Base-by-base conservation (phyloP, 139 green algal species). In the Asterochloris erici region DNA sequence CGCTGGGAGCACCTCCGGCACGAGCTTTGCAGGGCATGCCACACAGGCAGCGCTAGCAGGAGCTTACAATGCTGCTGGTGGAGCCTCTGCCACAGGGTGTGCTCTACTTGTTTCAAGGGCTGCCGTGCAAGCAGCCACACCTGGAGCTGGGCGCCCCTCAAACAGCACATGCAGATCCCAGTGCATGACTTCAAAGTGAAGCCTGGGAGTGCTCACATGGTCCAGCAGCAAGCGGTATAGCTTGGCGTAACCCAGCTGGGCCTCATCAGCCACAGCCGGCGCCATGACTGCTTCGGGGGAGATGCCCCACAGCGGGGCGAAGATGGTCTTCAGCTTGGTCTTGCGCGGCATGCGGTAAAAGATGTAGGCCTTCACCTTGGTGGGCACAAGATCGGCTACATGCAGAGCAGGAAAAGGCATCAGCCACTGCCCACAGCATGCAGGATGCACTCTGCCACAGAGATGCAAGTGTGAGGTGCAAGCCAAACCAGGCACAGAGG, bases 181-280 rank as follows among this genome's bases (percentile, higher is more conserved):
- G 38, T 54, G 38, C 38, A 10, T 54, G 38, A 54, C 38, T 54
- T 54, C 38, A 54, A 2, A 54, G 38, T 6, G 38, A 0, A 71
- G 21, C 19, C 66, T 26, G 21, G 19, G 66, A 38, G 11, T 26
- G 79, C 79, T 66, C 47, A 83, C 79, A 38, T 78, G 62, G 24
- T 83, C 79, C 47, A 83, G 69, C 12, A 83, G 78, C 29, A 88
- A 73, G 9, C 76, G 76, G 66, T 91, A 91, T 0, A 91, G 80
- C 77, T 85, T 85, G 81, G 87, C 29, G 77, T 91, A 91, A 14
- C 87, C 87, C 81, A 91, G 81, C 23, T 91, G 70, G 21, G 69
- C 23, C 9, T 86, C 81, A 63, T 91, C 86, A 10, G 87, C 87
- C 11, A 91, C 81, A 1, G 87, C 85, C 17, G 79, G 79, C 38